Evolutionary conservation across 192 early-diverging fungal genomes (phyloP), one percentile per base, ranked within the genome.

Genomic region (Coemansia sp.): DNA sequence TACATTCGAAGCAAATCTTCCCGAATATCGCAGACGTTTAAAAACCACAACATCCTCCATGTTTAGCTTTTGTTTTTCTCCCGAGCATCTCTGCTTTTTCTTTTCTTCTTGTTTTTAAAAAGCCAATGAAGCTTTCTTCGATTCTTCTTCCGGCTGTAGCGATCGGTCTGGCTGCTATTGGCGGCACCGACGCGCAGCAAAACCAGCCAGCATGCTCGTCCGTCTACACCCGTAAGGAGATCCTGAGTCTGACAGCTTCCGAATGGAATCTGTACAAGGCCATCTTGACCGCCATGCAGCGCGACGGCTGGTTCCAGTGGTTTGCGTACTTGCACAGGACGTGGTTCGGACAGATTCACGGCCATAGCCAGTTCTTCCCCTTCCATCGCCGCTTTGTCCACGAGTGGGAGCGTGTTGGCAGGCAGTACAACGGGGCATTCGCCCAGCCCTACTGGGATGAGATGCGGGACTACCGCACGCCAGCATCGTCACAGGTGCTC

Each of bases 361-460:
- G 74, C 44, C 70, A 73, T 54, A 68, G 74, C 56, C 68, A 73
- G 70, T 81, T 83, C 73, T 74, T 83, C 68, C 82, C 82, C 47
- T 83, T 80, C 74, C 82, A 83, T 56, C 82, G 82, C 17, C 76
- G 71, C 63, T 81, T 77, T 47, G 66, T 83, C 37, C 56, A 74
- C 12, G 82, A 83, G 60, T 74, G 74, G 77, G 82, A 83, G 64
- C 49, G 64, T n/a, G 77, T 71, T 18, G 67, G 67, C 38, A 63
- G 58, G 63, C 56, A 52, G 38, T 73, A 71, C 66, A 68, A 75
- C 66, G 23, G 60, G 2, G 63, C 36, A 48, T 74, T 68, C 52
- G 40, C 56, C 46, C 74, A 77, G 62, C 82, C 82, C 23, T 83
- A 83, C 70, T 83, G 82, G 82, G 82, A 83, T 51, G 74, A 72